Percentiles rank a stretch among this genome's conserved stretches.
Evolutionary conservation across 2,329 filamentous ascomycete genomes (phyloP).

Genomic region (Aspergillus sp.): DNA sequence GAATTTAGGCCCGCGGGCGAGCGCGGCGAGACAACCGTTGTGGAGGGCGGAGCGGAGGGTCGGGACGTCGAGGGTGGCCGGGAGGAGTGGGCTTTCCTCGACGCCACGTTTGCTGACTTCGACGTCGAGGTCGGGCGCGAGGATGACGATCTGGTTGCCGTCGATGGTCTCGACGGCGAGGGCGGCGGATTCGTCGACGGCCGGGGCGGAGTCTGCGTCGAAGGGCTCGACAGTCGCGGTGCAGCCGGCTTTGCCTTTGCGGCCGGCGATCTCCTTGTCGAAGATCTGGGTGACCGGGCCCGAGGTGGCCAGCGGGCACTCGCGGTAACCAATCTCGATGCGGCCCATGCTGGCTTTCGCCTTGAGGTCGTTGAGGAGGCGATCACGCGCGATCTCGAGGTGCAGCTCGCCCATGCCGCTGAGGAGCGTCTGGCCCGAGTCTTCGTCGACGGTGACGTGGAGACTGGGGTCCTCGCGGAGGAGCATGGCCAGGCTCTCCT

Average conservation of each 20-base stretch:
- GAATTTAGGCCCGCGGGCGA: constrained; percentile 80
- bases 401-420: constrained; percentile 97
- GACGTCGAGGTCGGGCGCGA: constrained; percentile 49
- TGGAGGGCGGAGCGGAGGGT: constrained; percentile 58
- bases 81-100: constrained; percentile 51
- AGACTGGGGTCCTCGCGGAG: constrained; percentile 91
- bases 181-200: constrained; percentile 16
- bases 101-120: constrained; percentile 37
- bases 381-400: constrained; percentile 86
- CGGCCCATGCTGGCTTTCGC: constrained; percentile 80
- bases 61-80: constrained; percentile 52
- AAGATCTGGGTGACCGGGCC: constrained; percentile 62
- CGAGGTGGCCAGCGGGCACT: constrained; percentile 66
- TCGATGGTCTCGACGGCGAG: constrained; percentile 54
- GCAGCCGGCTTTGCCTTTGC: constrained; percentile 74
- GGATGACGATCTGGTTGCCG: constrained; percentile 67
- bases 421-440: constrained; percentile 88
- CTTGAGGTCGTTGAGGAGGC: constrained; percentile 85
- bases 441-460: constrained; percentile 78
- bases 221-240: constrained; percentile 66
- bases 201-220: constrained; percentile 24
- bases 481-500: constrained; percentile 72
- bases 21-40: constrained; percentile 78
- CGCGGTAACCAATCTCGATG: constrained; percentile 94
- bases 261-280: constrained; percentile 78